A percentile compares a stretch with the other conserved stretches of the same genome.
phyloP scores from a whole-genome alignment of 164 flowering plant species.

The Kingdonia uniflora region DNA sequence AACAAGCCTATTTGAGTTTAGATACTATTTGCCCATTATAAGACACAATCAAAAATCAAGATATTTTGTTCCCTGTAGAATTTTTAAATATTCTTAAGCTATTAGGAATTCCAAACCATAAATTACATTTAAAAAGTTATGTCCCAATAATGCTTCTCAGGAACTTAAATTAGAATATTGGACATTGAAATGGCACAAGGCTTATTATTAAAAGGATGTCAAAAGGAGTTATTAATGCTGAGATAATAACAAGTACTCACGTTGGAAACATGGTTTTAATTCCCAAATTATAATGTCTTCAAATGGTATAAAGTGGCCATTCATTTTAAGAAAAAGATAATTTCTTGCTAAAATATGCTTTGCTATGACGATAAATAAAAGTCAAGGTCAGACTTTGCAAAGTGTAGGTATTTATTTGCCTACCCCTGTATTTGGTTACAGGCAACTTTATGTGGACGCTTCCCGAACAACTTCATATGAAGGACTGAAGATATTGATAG shows the following conservation, averaged over 20 bases:
- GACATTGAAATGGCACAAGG: neutral
- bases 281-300: neutral
- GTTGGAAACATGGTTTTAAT: neutral
- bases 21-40: neutral
- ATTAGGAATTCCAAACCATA: neutral
- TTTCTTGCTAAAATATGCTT: neutral
- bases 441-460: neutral
- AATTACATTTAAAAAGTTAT: no score
- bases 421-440: neutral
- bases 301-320: neutral
- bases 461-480: neutral
- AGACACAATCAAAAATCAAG: neutral
- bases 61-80: neutral
- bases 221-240: neutral
- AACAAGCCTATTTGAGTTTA: neutral
- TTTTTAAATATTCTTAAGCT: neutral
- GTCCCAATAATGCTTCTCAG: neutral
- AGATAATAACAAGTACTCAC: neutral
- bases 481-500: neutral
- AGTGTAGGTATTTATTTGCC: neutral
- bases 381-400: neutral
- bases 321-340: neutral
- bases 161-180: neutral
- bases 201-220: neutral
- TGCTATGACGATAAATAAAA: neutral